Evolutionary conservation across 768 basidiomycete species (phyloP), one percentile per base, ranked within the genome.

Genomic region (Rhodotorula babjevae): DNA sequence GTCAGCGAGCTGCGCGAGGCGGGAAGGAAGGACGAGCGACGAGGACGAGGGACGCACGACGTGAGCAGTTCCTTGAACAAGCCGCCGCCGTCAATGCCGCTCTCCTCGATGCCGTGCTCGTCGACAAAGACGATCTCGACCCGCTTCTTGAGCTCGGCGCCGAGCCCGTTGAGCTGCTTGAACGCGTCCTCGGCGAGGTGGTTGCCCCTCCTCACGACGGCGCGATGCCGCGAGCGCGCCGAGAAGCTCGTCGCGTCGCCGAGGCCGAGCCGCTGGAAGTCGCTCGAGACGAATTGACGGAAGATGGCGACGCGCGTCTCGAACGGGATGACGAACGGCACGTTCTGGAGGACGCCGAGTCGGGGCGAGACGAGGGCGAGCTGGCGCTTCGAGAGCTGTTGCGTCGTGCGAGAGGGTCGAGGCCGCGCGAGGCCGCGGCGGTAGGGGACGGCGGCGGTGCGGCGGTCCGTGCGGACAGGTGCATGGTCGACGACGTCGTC

Each of bases 21-120:
- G 47, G 4, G 3, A 29, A 29, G 15, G 15, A 9, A 29, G 65
- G 42, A 21, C 3, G 31, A 29, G 50, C 25, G 12, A 52, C 0
- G 27, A 25, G 44, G 21, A n/a, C 25, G 11, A 9, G 18, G 40
- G 8, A 77, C 83, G 74, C 66, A 84, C 82, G 79, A 80, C 3
- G 93, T 99, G 78, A 98, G 86, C 77, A 98, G 96, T 80, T 98
- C 96, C 80, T 98, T 99, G 84, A 96, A 98, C 10, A 98, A 88
- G 0, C 96, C 96, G 5, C 96, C 94, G 3, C 95, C 94, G 74
- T 97, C 95, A 46, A 98, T 95, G 0, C 94, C 95, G 27, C 89
- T 88, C 80, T 83, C 82, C 67, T 80, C 80, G 23, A 80, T 42
- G 67, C 78, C 80, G 46, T 63, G 68, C 60, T 91, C 88, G 81